A percentile compares a stretch with the other conserved stretches of the same genome.
phyloP scores from a whole-genome alignment of 2,329 filamentous ascomycete genomes.

The Fusarium kyushuense region DNA sequence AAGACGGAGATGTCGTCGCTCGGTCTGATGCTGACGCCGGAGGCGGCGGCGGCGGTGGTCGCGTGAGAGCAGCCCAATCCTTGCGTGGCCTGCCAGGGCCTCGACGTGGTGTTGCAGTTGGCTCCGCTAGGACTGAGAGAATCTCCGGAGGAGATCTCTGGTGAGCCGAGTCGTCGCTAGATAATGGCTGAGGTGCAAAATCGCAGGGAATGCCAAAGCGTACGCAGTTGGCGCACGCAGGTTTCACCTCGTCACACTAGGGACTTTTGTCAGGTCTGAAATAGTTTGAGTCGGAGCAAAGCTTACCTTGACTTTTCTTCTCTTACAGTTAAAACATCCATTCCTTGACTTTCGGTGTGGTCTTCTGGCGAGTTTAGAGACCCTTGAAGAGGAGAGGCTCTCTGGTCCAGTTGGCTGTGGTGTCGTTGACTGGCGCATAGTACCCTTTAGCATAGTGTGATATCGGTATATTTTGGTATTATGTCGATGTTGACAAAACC shows the following conservation, averaged over 20 bases:
- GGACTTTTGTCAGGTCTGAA: slow-evolving; percentile 28
- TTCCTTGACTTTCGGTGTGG: slow-evolving; percentile 50
- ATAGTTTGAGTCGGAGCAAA: slow-evolving; percentile 3
- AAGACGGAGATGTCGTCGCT: slow-evolving; percentile 42
- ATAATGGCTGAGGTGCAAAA: slow-evolving; percentile 41
- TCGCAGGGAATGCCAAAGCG: slow-evolving; percentile 50
- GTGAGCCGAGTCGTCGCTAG: slow-evolving; percentile 36
- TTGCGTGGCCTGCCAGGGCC: slow-evolving; percentile 50
- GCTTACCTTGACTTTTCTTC: slow-evolving; percentile 50
- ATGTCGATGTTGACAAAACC: slow-evolving; percentile 9
- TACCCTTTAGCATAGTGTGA: slow-evolving; percentile 12
- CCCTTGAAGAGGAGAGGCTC: slow-evolving; percentile 42
- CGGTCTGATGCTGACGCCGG: slow-evolving; percentile 37
- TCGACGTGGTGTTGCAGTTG: slow-evolving; percentile 41
- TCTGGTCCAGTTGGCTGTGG: slow-evolving; percentile 42
- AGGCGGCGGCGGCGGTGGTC: slow-evolving; percentile 29
- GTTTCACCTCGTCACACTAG: slow-evolving; percentile 52
- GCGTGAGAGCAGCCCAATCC: slow-evolving; percentile 47
- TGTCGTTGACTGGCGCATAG: slow-evolving; percentile 38
- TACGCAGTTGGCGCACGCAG: slow-evolving; percentile 50
- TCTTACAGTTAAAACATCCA: slow-evolving; percentile 51
- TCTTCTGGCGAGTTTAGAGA: slow-evolving; percentile 47
- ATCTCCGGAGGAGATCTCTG: slow-evolving; percentile 33
- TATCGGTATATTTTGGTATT: slow-evolving; percentile 10
- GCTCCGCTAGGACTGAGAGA: slow-evolving; percentile 29